phyloP scores from a whole-genome alignment of 345 rosid genomes.

The Linum usitatissimum region DNA sequence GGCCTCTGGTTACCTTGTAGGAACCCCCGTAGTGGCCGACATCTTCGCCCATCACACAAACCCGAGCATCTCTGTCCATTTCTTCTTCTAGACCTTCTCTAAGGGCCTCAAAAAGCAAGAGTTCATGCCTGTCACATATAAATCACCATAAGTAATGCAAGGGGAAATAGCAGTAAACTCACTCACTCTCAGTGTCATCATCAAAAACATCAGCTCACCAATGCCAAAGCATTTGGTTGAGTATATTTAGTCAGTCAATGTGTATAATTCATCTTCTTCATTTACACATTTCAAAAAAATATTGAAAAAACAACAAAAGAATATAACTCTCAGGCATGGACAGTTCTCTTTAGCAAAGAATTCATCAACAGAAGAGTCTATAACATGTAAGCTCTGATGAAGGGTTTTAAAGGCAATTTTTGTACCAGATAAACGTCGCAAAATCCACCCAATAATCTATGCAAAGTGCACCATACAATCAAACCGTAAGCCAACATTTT shows the following conservation, averaged over 20 bases:
- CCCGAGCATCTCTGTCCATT: slow-evolving; percentile 83
- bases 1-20: slow-evolving; percentile 73
- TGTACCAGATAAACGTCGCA: too few species aligned
- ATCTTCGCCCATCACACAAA: slow-evolving; percentile 96
- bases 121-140: slow-evolving; percentile 52
- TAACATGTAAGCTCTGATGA: too few species aligned
- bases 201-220: background rate
- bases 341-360: too few species aligned
- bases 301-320: too few species aligned
- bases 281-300: too few species aligned
- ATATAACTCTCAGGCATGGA: too few species aligned
- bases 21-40: slow-evolving; percentile 98
- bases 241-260: background rate
- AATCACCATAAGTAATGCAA: background rate
- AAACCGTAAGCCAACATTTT: too few species aligned
- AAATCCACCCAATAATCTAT: too few species aligned
- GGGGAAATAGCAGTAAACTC: background rate
- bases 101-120: slow-evolving; percentile 84
- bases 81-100: slow-evolving; percentile 93
- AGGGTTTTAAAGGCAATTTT: too few species aligned
- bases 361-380: too few species aligned
- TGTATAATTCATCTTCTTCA: too few species aligned
- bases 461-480: too few species aligned
- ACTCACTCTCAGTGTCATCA: background rate
- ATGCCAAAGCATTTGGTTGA: background rate